Evolutionary conservation across 192 early-diverging fungal genomes (phyloP).

Genomic region (Umbelopsis sp.): DNA sequence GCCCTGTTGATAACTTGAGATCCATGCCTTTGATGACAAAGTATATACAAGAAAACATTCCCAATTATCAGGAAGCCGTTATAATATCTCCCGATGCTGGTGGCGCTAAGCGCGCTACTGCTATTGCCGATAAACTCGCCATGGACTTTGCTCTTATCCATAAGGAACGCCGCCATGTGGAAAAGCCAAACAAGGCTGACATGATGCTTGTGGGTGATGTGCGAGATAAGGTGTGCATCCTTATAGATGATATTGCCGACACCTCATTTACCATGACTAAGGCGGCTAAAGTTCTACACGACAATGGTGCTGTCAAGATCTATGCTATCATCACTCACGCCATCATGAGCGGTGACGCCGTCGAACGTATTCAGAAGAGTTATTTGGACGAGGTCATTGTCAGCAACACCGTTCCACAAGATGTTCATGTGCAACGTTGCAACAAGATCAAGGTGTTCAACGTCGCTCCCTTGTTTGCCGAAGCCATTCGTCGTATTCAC

Average conservation of each 20-base stretch:
- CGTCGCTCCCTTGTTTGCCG: constrained; percentile 84
- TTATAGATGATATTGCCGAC: constrained; percentile 97
- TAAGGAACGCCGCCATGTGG: constrained; percentile 81
- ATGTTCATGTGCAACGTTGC: constrained; percentile 77
- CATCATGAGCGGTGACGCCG: constrained; percentile 83
- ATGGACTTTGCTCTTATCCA: constrained; percentile 98
- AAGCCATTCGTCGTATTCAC: constrained; percentile 94
- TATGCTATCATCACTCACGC: constrained; percentile 95
- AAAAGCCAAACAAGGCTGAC: constrained; percentile 65
- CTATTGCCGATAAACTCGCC: constrained; percentile 90
- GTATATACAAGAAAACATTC: constrained; percentile 88
- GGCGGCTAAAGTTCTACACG: constrained; percentile 84
- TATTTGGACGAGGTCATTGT: constrained; percentile 86
- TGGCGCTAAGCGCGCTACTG: constrained; percentile 92
- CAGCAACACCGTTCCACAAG: constrained; percentile 93
- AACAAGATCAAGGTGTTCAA: constrained; percentile 84
- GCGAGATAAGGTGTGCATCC: constrained; percentile 76
- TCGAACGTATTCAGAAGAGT: constrained; percentile 78
- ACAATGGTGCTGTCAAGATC: constrained; percentile 88
- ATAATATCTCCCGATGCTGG: constrained; percentile 98
- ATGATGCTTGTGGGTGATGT: constrained; percentile 97
- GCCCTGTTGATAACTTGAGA: constrained; percentile 91
- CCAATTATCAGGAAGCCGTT: constrained; percentile 81
- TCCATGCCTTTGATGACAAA: constrained; percentile 85
- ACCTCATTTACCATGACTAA: constrained; percentile 87